phyloP scores from a whole-genome alignment of 495 filamentous ascomycete genomes.

The Aspergillus indologenus region DNA sequence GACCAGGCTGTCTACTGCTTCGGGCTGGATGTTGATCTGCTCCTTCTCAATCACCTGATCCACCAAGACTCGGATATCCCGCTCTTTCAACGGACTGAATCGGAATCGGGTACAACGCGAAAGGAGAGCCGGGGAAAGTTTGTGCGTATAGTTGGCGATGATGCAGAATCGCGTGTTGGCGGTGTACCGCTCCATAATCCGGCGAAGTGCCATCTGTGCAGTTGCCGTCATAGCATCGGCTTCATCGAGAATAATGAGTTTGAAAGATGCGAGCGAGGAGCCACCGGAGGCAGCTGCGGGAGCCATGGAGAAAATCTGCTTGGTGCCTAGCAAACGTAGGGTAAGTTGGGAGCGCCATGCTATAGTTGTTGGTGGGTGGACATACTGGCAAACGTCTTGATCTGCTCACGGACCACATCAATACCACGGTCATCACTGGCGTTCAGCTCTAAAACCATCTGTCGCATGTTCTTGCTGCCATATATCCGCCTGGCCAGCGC shows the following conservation, averaged over 20 bases:
- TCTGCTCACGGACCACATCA: conserved; percentile 97
- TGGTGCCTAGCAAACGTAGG: conserved; percentile 62
- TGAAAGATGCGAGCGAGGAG: conserved; percentile 69
- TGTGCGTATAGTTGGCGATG: conserved; percentile 99
- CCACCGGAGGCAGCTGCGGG: conserved; percentile 43
- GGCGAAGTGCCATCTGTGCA: conserved; percentile 92
- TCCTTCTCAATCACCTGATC: conserved; percentile 91
- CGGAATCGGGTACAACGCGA: conserved; percentile 93
- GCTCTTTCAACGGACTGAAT: conserved; percentile 88
- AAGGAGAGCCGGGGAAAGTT: conserved; percentile 89
- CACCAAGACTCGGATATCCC: conserved; percentile 76
- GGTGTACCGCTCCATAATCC: conserved; percentile 99
- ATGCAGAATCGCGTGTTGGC: conserved; percentile 98
- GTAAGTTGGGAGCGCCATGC: background rate
- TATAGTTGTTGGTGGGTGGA: background rate
- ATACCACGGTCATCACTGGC: conserved; percentile 97
- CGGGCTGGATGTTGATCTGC: conserved; percentile 72
- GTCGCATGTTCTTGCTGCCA: conserved; percentile 84
- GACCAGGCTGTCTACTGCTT: conserved; percentile 78
- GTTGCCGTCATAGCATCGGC: conserved; percentile 97
- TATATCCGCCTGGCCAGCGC: conserved; percentile 90
- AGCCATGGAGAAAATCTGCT: conserved; percentile 62
- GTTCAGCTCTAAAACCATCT: conserved; percentile 98
- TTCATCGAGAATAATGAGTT: conserved; percentile 97
- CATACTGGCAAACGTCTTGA: conserved; percentile 93